Evolutionary conservation across 441 rosid genomes (phyloP), one percentile per base, ranked within the genome.

Genomic region (Populus tomentosa): DNA sequence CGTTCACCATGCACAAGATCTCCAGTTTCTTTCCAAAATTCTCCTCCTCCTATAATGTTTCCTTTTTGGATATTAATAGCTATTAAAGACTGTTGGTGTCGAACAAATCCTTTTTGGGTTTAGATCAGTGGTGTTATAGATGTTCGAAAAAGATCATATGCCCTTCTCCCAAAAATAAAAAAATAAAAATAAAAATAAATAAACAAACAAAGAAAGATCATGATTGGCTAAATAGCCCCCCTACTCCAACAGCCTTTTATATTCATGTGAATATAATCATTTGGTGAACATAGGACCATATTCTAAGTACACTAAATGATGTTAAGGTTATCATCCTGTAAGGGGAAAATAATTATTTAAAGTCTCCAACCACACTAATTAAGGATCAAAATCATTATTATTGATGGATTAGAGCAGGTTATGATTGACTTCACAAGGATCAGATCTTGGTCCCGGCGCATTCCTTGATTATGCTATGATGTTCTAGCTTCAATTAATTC

Each of bases 51-150:
- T 50, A 20, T 26, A 16, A 7, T 67, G 66, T 66, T 63, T 65
- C 63, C 40, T 68, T 75, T 74, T 4, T 18, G 59, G 67, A 79
- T 78, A 69, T 76, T 14, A 56, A 32, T 74, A 11, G 30, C 64
- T 28, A 30, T 71, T 36, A n/a, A 40, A 32, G 74, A 63, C 9
- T 24, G 66, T 28, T 75, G 81, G 81, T 81, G 78, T 75, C 46
- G 8, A 72, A 72, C 80, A 77, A 77, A 81, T 81, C 77, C 74
- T 64, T 3, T 23, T 21, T 9, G 10, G 28, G 28, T 21, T 21
- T 8, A 21, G 11, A 20, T n/a, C 14, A 71, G 28, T 66, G 50
- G 77, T 56, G 71, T 71, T 65, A 66, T 66, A 66, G 50, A 53
- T 79, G 28, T 46, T 71, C 75, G 20, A 65, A 35, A 35, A 23